These are phyloP conservation scores for Candida caryicola DNA, from an alignment of 805 yeast species.

Conservation along the genomic window DNA sequence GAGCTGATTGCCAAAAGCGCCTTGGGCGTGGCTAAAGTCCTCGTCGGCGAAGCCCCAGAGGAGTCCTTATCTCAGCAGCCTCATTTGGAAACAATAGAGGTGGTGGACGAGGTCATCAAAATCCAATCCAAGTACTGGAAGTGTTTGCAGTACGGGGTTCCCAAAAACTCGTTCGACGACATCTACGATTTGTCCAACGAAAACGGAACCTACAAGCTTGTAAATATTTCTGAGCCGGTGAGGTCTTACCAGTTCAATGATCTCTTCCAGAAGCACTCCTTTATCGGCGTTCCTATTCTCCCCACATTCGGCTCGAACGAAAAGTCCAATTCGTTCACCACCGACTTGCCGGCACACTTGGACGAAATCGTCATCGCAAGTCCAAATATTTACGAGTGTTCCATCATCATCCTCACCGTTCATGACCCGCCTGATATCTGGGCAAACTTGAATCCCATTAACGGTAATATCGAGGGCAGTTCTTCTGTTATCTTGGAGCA, in stretches of 20 bases:
- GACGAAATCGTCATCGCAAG: slow-evolving; percentile 71
- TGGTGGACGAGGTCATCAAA: slow-evolving; percentile 75
- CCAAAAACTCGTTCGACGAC: slow-evolving; percentile 39
- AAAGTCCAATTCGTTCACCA: slow-evolving; percentile 25
- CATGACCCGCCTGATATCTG: slow-evolving; percentile 93
- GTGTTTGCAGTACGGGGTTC: slow-evolving; percentile 67
- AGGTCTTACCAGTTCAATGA: slow-evolving; percentile 66
- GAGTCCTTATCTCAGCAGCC: slow-evolving; percentile 65
- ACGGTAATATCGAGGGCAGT: slow-evolving; percentile 73
- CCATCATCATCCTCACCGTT: slow-evolving; percentile 65
- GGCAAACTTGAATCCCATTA: slow-evolving; percentile 78
- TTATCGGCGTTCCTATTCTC: slow-evolving; percentile 67
- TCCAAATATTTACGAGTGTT: slow-evolving; percentile 59
- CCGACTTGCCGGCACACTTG: slow-evolving; percentile 47
- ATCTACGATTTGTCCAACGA: slow-evolving; percentile 34
- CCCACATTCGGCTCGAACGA: slow-evolving; percentile 22
- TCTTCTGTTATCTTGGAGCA: slow-evolving; percentile 76
- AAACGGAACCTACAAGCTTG: slow-evolving; percentile 29
- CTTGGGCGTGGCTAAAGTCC: slow-evolving; percentile 82
- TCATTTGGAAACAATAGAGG: slow-evolving; percentile 70
- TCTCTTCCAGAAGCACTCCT: slow-evolving; percentile 51
- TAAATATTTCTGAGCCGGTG: slow-evolving; percentile 68
- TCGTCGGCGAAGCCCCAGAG: slow-evolving; percentile 95
- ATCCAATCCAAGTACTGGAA: slow-evolving; percentile 87
- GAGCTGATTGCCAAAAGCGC: slow-evolving; percentile 91